Evolutionary conservation across 2,329 filamentous ascomycete species (phyloP).

Genomic region (Penicillium hordei): DNA sequence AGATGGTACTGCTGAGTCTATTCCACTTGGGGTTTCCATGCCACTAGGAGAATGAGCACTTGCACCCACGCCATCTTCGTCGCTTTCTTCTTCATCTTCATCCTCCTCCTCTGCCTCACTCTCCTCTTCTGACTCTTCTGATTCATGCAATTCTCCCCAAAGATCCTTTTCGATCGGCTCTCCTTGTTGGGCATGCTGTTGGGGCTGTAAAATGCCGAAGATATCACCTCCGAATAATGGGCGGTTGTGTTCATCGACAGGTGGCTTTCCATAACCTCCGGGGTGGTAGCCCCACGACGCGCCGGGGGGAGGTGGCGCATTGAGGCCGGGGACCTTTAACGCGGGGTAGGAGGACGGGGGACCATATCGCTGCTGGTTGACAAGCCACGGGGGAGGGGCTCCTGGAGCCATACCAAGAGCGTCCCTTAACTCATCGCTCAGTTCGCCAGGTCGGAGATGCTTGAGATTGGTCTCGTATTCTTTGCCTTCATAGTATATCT

Average conservation of each 20-base stretch:
- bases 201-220: conserved; percentile 71
- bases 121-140: conserved; percentile 68
- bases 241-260: conserved; percentile 87
- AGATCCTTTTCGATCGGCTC: conserved; percentile 83
- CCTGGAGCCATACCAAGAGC: conserved; percentile 91
- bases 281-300: conserved; percentile 94
- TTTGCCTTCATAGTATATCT: conserved; percentile 99
- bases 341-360: conserved; percentile 92
- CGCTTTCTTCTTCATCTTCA: conserved; percentile 48
- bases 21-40: conserved; percentile 75
- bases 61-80: conserved; percentile 60
- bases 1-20: conserved; percentile 76
- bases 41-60: conserved; percentile 74
- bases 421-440: conserved; percentile 86
- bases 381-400: conserved; percentile 92
- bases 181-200: conserved; percentile 62
- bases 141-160: conserved; percentile 88
- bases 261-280: conserved; percentile 93
- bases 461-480: conserved; percentile 94
- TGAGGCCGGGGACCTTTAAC: conserved; percentile 91
- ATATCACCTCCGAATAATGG: conserved; percentile 93
- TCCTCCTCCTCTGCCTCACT: conserved; percentile 66
- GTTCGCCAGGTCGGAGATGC: conserved; percentile 83
- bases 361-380: conserved; percentile 92
- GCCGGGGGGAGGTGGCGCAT: conserved; percentile 85